These are phyloP conservation scores for Apostasia ramifera DNA, from an alignment of 106 monocot genomes.

Conservation along the genomic window DNA sequence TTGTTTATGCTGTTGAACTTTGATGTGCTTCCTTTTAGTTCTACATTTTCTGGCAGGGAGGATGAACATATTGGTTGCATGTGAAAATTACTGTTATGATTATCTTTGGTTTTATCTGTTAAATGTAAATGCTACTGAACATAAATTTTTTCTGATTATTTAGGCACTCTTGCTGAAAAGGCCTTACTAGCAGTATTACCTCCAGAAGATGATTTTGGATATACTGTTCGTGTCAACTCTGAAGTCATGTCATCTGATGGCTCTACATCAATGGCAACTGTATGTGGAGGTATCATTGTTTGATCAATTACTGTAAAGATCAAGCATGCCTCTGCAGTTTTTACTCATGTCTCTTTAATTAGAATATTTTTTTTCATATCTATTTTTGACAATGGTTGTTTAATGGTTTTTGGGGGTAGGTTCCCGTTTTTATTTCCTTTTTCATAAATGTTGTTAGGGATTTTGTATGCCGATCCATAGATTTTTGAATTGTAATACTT, in stretches of 20 bases:
- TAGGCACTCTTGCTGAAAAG: constrained; percentile 95
- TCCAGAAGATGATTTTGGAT: constrained; percentile 83
- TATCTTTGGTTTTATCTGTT: neutral
- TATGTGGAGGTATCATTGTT: constrained; percentile 80
- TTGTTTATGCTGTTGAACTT: neutral
- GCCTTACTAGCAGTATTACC: constrained; percentile 94
- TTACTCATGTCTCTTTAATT: neutral
- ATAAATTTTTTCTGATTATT: neutral
- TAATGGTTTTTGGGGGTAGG: neutral
- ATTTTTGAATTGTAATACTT: too few species aligned
- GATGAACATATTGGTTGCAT: neutral
- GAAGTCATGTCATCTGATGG: constrained; percentile 99
- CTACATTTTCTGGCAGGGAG: neutral
- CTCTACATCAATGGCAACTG: constrained; percentile 98
- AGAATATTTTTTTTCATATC: neutral
- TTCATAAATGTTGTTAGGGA: neutral
- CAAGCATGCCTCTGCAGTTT: neutral
- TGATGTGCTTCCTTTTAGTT: neutral
- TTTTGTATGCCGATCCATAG: too few species aligned
- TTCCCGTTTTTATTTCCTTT: neutral
- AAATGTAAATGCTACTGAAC: neutral
- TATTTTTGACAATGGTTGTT: neutral
- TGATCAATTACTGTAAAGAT: neutral
- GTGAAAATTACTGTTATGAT: neutral
- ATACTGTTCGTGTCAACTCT: constrained; percentile 86